Conservation (phyloP, 371 early-diverging fungal genomes). For the Smittium culicis region DNA sequence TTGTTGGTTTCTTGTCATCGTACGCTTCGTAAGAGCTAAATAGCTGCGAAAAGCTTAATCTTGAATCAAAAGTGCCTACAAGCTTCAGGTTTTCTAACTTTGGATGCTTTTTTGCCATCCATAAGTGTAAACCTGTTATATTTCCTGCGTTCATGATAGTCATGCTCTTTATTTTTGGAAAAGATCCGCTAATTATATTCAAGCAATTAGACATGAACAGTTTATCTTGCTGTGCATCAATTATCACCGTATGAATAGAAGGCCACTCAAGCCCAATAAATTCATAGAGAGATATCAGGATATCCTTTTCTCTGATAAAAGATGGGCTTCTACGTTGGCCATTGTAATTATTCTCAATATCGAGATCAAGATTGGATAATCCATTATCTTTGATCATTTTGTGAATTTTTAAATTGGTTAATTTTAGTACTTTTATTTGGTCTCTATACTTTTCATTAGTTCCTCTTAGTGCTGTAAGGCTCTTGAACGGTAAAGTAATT, state of each 20-base stretch:
- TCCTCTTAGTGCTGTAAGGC: background rate
- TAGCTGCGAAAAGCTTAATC: background rate
- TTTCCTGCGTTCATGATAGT: background rate
- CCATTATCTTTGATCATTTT: background rate
- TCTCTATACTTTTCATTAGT: background rate
- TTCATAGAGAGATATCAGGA: background rate
- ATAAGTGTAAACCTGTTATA: background rate
- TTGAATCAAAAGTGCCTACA: background rate
- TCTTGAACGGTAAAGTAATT: background rate
- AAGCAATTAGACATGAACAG: background rate
- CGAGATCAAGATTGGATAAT: background rate
- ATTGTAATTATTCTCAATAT: too few species aligned
- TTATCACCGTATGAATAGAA: background rate
- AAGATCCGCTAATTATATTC: background rate
- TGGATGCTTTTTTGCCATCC: background rate
- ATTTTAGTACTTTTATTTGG: background rate
- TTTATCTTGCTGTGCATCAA: background rate
- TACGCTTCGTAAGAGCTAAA: background rate
- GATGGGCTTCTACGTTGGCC: background rate
- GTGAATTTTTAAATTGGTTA: background rate
- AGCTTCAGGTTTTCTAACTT: background rate
- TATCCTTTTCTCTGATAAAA: background rate
- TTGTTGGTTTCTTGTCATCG: background rate
- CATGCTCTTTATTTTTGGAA: background rate
- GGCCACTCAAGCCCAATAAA: background rate